Conservation (phyloP, 2,329 filamentous ascomycete species). For the Aspergillus sp. region DNA sequence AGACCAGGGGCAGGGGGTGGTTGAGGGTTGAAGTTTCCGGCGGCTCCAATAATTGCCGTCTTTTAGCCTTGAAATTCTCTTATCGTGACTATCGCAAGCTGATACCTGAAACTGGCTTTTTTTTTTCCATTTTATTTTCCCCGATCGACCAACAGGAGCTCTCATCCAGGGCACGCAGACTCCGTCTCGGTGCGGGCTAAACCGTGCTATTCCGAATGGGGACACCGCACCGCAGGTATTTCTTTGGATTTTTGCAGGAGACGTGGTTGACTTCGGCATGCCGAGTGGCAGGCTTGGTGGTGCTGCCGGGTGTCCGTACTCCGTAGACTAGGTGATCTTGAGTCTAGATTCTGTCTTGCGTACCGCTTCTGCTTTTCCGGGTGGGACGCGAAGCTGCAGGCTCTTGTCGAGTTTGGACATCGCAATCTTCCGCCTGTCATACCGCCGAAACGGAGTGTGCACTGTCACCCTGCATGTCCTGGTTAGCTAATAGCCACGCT, state of each 20-base stretch:
- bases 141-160: background rate
- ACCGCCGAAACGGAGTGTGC: background rate
- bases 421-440: background rate
- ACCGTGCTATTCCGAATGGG: slow-evolving; percentile 17
- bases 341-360: slow-evolving; percentile 2
- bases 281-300: slow-evolving; percentile 8
- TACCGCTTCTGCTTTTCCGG: background rate
- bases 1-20: no score
- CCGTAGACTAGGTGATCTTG: slow-evolving; percentile 5
- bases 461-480: background rate
- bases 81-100: background rate
- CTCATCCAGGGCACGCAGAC: background rate
- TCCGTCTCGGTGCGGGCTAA: background rate
- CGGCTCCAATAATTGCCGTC: no score
- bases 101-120: background rate
- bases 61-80: background rate
- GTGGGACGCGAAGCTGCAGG: slow-evolving; percentile 1
- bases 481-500: background rate
- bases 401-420: background rate
- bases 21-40: no score
- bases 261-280: slow-evolving; percentile 17
- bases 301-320: slow-evolving; percentile 16
- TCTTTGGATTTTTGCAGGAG: background rate
- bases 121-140: background rate
- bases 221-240: slow-evolving; percentile 14